A percentile compares a stretch with the other conserved stretches of the same genome.
Conservation (phyloP, 257 asterid species). For the Striga asiatica region DNA sequence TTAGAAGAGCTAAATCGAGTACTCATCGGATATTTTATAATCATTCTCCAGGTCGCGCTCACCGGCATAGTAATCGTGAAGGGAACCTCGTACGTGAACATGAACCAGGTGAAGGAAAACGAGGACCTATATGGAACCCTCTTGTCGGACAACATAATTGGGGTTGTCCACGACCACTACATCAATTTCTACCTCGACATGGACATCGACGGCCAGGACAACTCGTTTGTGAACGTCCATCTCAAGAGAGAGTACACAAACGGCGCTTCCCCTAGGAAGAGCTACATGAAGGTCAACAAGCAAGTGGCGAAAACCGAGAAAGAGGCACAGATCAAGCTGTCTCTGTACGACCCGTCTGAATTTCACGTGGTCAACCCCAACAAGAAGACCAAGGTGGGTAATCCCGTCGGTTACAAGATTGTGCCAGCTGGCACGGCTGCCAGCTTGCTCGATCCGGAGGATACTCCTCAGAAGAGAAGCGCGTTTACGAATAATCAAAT, state of each 20-base stretch:
- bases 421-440: conserved; percentile 90
- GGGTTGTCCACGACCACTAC: conserved; percentile 89
- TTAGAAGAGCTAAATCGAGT: too few species aligned
- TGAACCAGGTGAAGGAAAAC: conserved; percentile 55
- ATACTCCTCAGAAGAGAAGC: conserved; percentile 75
- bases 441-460: conserved; percentile 71
- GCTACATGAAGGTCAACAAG: conserved; percentile 69
- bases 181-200: conserved; percentile 78
- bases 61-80: conserved; percentile 89
- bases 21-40: too few species aligned
- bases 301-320: conserved; percentile 74
- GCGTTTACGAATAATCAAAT: conserved; percentile 82
- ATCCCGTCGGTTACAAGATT: conserved; percentile 76
- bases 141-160: conserved; percentile 68
- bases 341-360: conserved; percentile 68
- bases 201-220: conserved; percentile 72
- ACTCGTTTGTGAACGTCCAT: conserved; percentile 81
- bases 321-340: conserved; percentile 74
- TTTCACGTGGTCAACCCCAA: conserved; percentile 72
- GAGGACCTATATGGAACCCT: conserved; percentile 70
- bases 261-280: conserved; percentile 59
- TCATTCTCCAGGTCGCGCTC: conserved; percentile 56
- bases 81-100: conserved; percentile 64
- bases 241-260: conserved; percentile 51
- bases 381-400: conserved; percentile 60